Conservation (phyloP, 208 protist genomes). For the Borovskyia barvae region DNA sequence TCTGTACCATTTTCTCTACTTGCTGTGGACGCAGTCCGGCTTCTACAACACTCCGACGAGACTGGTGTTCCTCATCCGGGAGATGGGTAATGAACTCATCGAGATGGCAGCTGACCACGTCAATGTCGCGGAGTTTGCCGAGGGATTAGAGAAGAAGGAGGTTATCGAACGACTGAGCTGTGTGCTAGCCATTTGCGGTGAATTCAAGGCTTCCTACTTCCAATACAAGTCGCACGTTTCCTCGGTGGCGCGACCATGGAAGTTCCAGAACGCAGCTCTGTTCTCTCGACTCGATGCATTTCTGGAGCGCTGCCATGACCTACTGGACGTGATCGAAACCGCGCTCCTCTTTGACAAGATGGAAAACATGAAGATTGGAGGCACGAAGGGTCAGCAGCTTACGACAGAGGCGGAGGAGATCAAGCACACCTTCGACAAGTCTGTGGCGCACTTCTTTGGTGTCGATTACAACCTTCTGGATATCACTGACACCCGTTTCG, state of each 20-base stretch:
- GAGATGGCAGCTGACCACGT: slow-evolving; percentile 88
- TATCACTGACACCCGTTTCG: slow-evolving; percentile 93
- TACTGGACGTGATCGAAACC: slow-evolving; percentile 94
- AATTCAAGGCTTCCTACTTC: slow-evolving; percentile 94
- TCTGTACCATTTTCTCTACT: slow-evolving; percentile 92
- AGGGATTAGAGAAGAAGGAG: slow-evolving; percentile 93
- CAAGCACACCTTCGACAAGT: slow-evolving; percentile 83
- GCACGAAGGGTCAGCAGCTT: slow-evolving; percentile 91
- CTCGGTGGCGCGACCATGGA: slow-evolving; percentile 86
- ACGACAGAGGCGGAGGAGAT: slow-evolving; percentile 89
- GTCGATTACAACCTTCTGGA: slow-evolving; percentile 95
- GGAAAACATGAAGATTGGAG: slow-evolving; percentile 95
- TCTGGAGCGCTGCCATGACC: slow-evolving; percentile 95
- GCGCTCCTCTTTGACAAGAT: slow-evolving; percentile 95
- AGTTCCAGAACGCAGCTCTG: slow-evolving; percentile 93
- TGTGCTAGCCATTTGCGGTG: slow-evolving; percentile 83
- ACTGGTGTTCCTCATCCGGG: slow-evolving; percentile 93
- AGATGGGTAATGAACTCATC: slow-evolving; percentile 96
- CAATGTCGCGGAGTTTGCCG: slow-evolving; percentile 88
- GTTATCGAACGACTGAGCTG: slow-evolving; percentile 88
- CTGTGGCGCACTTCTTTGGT: slow-evolving; percentile 75
- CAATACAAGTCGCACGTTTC: slow-evolving; percentile 91
- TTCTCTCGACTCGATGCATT: slow-evolving; percentile 95
- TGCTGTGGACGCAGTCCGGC: slow-evolving; percentile 93
- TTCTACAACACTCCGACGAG: slow-evolving; percentile 93